These are phyloP conservation scores for Cryphonectria nitschkei DNA, from an alignment of 2,329 filamentous ascomycete genomes.

Conservation along the genomic window DNA sequence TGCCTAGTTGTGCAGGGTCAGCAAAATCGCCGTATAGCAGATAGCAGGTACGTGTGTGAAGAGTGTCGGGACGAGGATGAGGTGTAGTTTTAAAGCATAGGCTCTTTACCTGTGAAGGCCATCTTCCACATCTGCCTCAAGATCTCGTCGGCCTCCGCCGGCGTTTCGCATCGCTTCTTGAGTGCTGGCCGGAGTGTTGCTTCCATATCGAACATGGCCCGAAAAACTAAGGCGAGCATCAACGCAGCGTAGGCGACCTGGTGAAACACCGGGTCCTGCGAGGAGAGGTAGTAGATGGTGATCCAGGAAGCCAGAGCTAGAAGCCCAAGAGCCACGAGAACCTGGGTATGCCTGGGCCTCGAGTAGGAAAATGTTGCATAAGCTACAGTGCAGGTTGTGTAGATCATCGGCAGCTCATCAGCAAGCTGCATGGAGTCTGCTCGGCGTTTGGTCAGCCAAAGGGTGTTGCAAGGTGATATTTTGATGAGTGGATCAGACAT, in stretches of 20 bases:
- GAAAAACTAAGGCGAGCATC: slow-evolving; percentile 70
- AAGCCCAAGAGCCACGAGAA: slow-evolving; percentile 43
- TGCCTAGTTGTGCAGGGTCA: slow-evolving; percentile 46
- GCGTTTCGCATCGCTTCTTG: slow-evolving; percentile 46
- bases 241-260: slow-evolving; percentile 77
- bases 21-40: not conserved
- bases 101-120: slow-evolving; percentile 56
- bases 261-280: slow-evolving; percentile 82
- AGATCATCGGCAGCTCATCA: slow-evolving; percentile 64
- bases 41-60: not conserved
- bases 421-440: slow-evolving; percentile 63
- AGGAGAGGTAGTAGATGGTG: slow-evolving; percentile 76
- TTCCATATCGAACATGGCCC: slow-evolving; percentile 77
- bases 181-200: slow-evolving; percentile 49
- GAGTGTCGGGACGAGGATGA: not conserved
- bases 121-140: slow-evolving; percentile 75
- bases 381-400: slow-evolving; percentile 60
- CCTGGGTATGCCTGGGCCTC: slow-evolving; percentile 49
- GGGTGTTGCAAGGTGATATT: not conserved
- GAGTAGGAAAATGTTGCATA: slow-evolving; percentile 75
- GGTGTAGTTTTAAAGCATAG: slow-evolving; percentile 34
- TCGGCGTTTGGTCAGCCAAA: not conserved
- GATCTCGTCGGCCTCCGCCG: slow-evolving; percentile 50
- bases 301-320: slow-evolving; percentile 70
- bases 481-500: slow-evolving; percentile 19